These are phyloP conservation scores for Groenewaldozyma auringiensis DNA, from an alignment of 1,139 yeast genomes.

Conservation along the genomic window DNA sequence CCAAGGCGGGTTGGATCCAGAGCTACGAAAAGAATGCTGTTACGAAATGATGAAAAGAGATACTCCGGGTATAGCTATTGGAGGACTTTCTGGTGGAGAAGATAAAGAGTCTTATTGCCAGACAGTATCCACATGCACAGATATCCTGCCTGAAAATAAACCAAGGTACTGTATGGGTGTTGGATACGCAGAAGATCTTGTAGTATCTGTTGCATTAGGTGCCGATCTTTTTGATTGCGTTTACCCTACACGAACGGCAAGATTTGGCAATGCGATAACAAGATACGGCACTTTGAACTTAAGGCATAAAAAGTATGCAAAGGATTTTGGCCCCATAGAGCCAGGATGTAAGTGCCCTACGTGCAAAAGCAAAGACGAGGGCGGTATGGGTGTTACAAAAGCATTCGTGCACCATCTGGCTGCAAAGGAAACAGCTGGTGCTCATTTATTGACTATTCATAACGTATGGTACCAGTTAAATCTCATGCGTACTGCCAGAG, in stretches of 20 bases:
- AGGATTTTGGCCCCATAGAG: constrained; percentile 35
- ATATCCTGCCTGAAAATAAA: constrained; percentile 34
- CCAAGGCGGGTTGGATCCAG: constrained; percentile 39
- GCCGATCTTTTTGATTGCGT: constrained; percentile 42
- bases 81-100: constrained; percentile 41
- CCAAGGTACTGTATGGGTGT: constrained; percentile 43
- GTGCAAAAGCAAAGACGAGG: constrained; percentile 29
- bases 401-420: constrained; percentile 34
- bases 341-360: constrained; percentile 37
- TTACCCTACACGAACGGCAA: constrained; percentile 40
- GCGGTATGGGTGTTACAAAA: constrained; percentile 34
- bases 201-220: constrained; percentile 40
- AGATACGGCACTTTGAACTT: constrained; percentile 33
- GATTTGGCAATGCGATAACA: constrained; percentile 41
- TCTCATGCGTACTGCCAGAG: constrained; percentile 36
- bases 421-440: constrained; percentile 38
- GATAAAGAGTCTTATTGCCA: constrained; percentile 36
- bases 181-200: constrained; percentile 41
- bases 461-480: constrained; percentile 38
- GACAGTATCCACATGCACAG: constrained; percentile 36
- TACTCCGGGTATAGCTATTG: constrained; percentile 42
- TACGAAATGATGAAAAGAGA: constrained; percentile 37
- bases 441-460: constrained; percentile 38
- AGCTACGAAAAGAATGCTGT: constrained; percentile 35
- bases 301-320: constrained; percentile 28